Base-by-base conservation (phyloP, 2,329 filamentous ascomycete species). In the Xylariaceae sp. region DNA sequence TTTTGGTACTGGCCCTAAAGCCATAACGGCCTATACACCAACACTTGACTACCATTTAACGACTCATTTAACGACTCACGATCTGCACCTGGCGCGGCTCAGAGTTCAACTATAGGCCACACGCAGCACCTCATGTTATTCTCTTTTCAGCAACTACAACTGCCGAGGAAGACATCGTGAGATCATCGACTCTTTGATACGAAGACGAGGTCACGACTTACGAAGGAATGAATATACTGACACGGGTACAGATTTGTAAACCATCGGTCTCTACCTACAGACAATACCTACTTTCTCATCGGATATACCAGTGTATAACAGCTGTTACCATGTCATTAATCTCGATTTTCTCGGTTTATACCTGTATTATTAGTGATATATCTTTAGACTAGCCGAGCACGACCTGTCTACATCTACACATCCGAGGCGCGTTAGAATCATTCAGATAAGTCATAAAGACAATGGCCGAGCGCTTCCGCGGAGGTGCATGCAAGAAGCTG, bases 401-500 rank as follows among this genome's bases (percentile, higher is more conserved):
- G 14, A 14, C 9, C 32, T 37, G 9, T 37, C 32, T 14, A 16
- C 18, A 26, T 50, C 14, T 20, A 37, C 21, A 19, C 14, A 23
- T 14, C 5, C n/a, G 20, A 21, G 6, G 29, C 2, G 4, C 23
- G 18, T 40, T 23, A 21, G 5, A 37, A 14, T 37, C 12, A 14
- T 3, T 37, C 14, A 16, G 5, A 37, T 10, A 19, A 2, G n/a
- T n/a, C 20, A 23, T 7, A 18, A 48, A 14, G 42, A 59, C 20
- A 40, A 67, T 68, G 67, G 58, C 59, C 16, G 67, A 68, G 37
- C 70, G 60, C 2, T 61, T 70, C 42, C 67, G 67, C 52, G 66
- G 70, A 37, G 69, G 67, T 48, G 67, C 69, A 6, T 47, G 48
- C 48, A 66, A 70, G 57, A 67, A 70, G 44, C 44, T 69, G 3